A percentile compares a stretch with the other conserved stretches of the same genome.
phyloP scores from a whole-genome alignment of 2,329 filamentous ascomycete species.

The Fusarium secorum region DNA sequence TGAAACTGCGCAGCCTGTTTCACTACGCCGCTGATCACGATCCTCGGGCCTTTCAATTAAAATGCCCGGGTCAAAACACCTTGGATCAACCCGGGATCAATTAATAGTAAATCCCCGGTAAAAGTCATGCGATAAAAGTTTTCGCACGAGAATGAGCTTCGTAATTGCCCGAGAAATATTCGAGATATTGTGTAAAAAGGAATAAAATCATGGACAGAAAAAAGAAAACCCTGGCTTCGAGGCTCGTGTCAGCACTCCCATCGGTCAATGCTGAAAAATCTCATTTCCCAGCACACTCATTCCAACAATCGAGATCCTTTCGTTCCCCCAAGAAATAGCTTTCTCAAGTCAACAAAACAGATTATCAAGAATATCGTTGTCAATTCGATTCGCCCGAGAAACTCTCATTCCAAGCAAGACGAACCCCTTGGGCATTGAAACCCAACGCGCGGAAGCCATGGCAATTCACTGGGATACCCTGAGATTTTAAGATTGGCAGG shows the following conservation, averaged over 20 bases:
- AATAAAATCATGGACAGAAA: neutral
- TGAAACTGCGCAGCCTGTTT: constrained; percentile 16
- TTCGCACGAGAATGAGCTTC: neutral
- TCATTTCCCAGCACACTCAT: constrained; percentile 1
- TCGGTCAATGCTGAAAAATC: neutral
- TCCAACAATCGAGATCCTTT: constrained; percentile 20
- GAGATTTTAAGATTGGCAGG: constrained; percentile 30
- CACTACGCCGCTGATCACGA: neutral
- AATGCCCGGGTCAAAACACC: neutral
- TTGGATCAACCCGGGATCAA: neutral
- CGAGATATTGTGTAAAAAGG: neutral
- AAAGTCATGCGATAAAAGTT: constrained; percentile 2
- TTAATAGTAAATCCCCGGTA: neutral
- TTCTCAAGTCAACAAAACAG: neutral
- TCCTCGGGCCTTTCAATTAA: neutral
- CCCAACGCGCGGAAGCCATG: constrained; percentile 11
- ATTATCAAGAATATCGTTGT: neutral
- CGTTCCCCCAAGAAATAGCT: neutral
- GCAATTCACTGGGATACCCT: constrained; percentile 26
- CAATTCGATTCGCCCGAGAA: neutral
- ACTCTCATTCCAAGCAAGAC: constrained; percentile 15
- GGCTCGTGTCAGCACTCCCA: neutral
- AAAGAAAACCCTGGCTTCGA: neutral
- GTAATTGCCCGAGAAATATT: neutral
- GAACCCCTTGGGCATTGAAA: constrained; percentile 26